Conservation (phyloP, 2,329 filamentous ascomycete genomes). For the Eutypa lata region DNA sequence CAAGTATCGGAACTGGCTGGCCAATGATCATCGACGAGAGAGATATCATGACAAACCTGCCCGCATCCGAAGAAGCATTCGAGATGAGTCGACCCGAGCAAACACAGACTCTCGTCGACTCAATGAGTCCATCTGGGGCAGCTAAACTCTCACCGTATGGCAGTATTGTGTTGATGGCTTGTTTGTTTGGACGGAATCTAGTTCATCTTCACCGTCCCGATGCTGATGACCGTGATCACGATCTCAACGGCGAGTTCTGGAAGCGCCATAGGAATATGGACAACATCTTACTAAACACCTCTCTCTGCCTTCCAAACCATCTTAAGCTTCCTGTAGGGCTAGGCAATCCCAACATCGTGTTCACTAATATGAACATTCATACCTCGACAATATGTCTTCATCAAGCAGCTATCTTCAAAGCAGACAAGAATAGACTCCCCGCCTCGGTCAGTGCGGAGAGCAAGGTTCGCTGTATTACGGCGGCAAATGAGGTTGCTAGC, state of each 20-base stretch:
- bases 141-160: slow-evolving; percentile 73
- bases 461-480: slow-evolving; percentile 88
- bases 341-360: slow-evolving; percentile 79
- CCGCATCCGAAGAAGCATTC: slow-evolving; percentile 80
- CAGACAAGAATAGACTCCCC: slow-evolving; percentile 81
- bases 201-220: slow-evolving; percentile 87
- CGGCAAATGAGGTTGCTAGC: slow-evolving; percentile 87
- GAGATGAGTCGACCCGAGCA: slow-evolving; percentile 73
- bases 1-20: slow-evolving; percentile 95
- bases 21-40: slow-evolving; percentile 90
- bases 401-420: slow-evolving; percentile 96
- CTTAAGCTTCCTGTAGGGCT: slow-evolving; percentile 77
- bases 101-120: slow-evolving; percentile 67
- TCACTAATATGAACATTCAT: slow-evolving; percentile 95
- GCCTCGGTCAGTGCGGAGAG: slow-evolving; percentile 79
- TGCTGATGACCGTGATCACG: slow-evolving; percentile 74
- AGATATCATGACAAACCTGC: slow-evolving; percentile 85
- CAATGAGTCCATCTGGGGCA: slow-evolving; percentile 69
- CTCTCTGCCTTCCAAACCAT: slow-evolving; percentile 74
- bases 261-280: slow-evolving; percentile 87
- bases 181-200: slow-evolving; percentile 85
- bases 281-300: slow-evolving; percentile 83
- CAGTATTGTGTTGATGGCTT: slow-evolving; percentile 80
- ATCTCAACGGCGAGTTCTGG: slow-evolving; percentile 94
- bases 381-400: slow-evolving; percentile 97